Percentiles rank a stretch among this genome's conserved stretches.
phyloP scores from a whole-genome alignment of 2,329 filamentous ascomycete species.

The Fusarium nelsonii region DNA sequence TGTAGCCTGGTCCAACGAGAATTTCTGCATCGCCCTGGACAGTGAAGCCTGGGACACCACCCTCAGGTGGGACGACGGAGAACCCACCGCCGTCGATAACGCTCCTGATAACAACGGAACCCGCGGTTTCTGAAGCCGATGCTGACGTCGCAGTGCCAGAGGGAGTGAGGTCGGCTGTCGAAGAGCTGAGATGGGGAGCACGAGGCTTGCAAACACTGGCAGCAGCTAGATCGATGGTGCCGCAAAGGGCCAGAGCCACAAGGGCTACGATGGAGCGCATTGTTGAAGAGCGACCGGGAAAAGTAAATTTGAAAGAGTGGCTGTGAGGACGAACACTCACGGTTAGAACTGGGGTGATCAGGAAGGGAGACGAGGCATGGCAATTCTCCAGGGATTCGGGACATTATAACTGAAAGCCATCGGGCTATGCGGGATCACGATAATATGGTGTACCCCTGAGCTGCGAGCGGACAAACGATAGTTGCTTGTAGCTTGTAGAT shows the following conservation, averaged over 20 bases:
- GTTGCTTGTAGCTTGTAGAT: no score
- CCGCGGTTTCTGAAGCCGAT: background rate
- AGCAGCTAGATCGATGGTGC: background rate
- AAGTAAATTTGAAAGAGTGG: constrained; percentile 5
- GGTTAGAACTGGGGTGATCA: no score
- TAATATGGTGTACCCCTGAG: no score
- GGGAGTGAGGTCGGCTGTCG: background rate
- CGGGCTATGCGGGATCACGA: no score
- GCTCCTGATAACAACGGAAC: background rate
- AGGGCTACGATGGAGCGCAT: constrained; percentile 2
- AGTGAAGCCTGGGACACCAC: constrained; percentile 5
- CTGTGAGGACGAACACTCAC: constrained; percentile 20
- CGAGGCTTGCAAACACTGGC: constrained; percentile 10
- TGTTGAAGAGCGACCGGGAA: background rate
- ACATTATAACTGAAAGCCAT: no score
- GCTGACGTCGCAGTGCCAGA: background rate
- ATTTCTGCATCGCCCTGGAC: background rate
- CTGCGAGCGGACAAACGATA: no score
- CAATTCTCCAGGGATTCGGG: no score
- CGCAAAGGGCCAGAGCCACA: background rate
- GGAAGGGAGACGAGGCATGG: no score
- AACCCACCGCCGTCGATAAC: constrained; percentile 2
- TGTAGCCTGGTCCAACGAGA: constrained; percentile 11
- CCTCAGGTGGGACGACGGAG: background rate
- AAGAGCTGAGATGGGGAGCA: background rate